Base-by-base conservation (phyloP, 2,329 filamentous ascomycete genomes). In the Ploettnerulaceae sp. region DNA sequence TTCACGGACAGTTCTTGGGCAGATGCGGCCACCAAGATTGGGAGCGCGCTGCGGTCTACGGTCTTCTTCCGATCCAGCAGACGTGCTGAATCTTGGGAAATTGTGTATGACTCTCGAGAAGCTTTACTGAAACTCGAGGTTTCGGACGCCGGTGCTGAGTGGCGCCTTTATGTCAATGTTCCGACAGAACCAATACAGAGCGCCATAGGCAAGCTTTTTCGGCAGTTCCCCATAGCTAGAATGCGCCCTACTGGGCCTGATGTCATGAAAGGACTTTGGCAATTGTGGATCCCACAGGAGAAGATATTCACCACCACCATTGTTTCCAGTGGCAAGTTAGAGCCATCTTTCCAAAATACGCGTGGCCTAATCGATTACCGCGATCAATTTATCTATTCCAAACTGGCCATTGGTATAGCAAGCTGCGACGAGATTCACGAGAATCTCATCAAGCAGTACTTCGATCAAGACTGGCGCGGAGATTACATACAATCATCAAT, bases 401-500 rank as follows among this genome's bases (percentile, higher is more conserved):
- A 59, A 1, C 60, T 81, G 2, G 18, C 22, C 7, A 21, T 34
- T 9, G 44, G 58, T 5, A 58, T 66, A 14, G 44, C 53, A 2
- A 54, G 65, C 11, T 49, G 64, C 2, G 55, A 63, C 11, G 8
- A 25, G 11, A 25, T 17, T 7, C 4, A 34, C 8, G 11, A 8
- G 5, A 15, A 18, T 7, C 11, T 17, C 28, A 7, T 12, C n/a
- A 18, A 33, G 22, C 7, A 29, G 7, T 35, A 17, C 21, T 45
- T 45, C 25, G 29, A 14, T 4, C 18, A 15, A 12, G 63, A 72
- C 41, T 59, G 82, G 8, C 60, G 58, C 2, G 81, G 81, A 2
- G 58, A 58, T 0, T 84, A 81, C 53, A 53, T 66, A 5, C 64
- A 72, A 7, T 63, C 79, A 1, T 71, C 69, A 8, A 62, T 74